phyloP scores from a whole-genome alignment of 1,284 basidiomycete genomes.

The Sporisorium iseilematis-ciliati region DNA sequence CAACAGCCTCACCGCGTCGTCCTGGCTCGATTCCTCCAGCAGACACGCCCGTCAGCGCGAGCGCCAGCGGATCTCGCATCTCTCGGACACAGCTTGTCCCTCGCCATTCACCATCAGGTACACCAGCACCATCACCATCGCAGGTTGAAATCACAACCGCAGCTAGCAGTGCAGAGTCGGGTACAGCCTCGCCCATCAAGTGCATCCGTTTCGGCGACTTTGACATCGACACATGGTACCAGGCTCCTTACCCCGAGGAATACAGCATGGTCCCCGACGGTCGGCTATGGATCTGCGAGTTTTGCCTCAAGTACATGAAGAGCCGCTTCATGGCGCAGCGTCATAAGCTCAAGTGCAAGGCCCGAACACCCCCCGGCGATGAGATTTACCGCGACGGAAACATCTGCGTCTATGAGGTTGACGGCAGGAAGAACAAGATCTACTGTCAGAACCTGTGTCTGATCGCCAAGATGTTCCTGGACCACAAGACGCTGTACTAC shows the following conservation, averaged over 20 bases:
- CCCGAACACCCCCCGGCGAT: slow-evolving; percentile 93
- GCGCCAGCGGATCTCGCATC: slow-evolving; percentile 27
- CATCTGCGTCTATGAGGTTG: slow-evolving; percentile 96
- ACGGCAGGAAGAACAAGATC: slow-evolving; percentile 97
- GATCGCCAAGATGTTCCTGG: slow-evolving; percentile 98
- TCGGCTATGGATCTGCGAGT: slow-evolving; percentile 95
- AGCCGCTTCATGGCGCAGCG: slow-evolving; percentile 87
- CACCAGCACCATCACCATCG: slow-evolving; percentile 19
- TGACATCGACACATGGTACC: slow-evolving; percentile 98
- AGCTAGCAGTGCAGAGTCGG: slow-evolving; percentile 56
- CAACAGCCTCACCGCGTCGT: slow-evolving; percentile 30
- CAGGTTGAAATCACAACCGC: slow-evolving; percentile 42
- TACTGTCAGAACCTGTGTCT: slow-evolving; percentile 99
- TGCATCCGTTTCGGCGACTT: slow-evolving; percentile 89
- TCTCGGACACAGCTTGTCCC: slow-evolving; percentile 33
- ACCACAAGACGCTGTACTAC: slow-evolving; percentile 99
- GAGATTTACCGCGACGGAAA: slow-evolving; percentile 94
- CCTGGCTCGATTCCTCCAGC: slow-evolving; percentile 2
- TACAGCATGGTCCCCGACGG: slow-evolving; percentile 94
- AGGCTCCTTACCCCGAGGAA: slow-evolving; percentile 98
- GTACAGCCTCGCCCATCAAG: slow-evolving; percentile 65
- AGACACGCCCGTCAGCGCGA: slow-evolving; percentile 25
- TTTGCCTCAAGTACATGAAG: slow-evolving; percentile 98
- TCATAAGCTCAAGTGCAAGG: slow-evolving; percentile 92
- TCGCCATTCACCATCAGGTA: slow-evolving; percentile 23